phyloP scores from a whole-genome alignment of 2,329 filamentous ascomycete species.

The Ophiostoma triangulosporum region DNA sequence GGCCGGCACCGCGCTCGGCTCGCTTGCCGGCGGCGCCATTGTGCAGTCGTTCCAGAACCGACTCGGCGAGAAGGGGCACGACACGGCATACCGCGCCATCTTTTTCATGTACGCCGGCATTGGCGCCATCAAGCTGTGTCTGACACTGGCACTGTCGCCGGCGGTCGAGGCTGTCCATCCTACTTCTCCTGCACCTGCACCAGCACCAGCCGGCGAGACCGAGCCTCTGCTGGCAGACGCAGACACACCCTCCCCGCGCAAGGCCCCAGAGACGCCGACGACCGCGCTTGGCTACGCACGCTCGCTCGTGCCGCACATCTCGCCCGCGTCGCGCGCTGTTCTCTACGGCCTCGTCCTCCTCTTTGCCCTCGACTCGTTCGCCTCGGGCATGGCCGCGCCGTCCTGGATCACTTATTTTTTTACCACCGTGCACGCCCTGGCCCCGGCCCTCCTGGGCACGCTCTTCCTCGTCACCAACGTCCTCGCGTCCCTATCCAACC shows the following conservation, averaged over 20 bases:
- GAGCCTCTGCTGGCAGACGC: neutral
- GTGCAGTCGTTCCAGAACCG: conserved; percentile 32
- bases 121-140: conserved; percentile 41
- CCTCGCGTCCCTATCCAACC: conserved; percentile 36
- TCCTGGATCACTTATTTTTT: conserved; percentile 47
- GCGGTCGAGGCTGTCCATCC: conserved; percentile 19
- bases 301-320: conserved; percentile 41
- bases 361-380: conserved; percentile 30
- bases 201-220: neutral
- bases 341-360: conserved; percentile 40
- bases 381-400: conserved; percentile 35
- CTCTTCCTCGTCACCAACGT: conserved; percentile 42
- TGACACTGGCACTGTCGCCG: conserved; percentile 34
- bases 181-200: neutral
- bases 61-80: neutral
- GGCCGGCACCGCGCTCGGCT: conserved; percentile 46
- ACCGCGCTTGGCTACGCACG: neutral
- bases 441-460: conserved; percentile 36
- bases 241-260: neutral
- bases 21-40: conserved; percentile 45
- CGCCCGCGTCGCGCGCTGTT: conserved; percentile 36
- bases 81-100: conserved; percentile 35
- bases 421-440: conserved; percentile 31
- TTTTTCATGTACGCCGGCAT: conserved; percentile 45
- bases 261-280: neutral